Evolutionary conservation across 179 eudicot genomes (phyloP), one percentile per base, ranked within the genome.

Genomic region (Nepenthes alata): DNA sequence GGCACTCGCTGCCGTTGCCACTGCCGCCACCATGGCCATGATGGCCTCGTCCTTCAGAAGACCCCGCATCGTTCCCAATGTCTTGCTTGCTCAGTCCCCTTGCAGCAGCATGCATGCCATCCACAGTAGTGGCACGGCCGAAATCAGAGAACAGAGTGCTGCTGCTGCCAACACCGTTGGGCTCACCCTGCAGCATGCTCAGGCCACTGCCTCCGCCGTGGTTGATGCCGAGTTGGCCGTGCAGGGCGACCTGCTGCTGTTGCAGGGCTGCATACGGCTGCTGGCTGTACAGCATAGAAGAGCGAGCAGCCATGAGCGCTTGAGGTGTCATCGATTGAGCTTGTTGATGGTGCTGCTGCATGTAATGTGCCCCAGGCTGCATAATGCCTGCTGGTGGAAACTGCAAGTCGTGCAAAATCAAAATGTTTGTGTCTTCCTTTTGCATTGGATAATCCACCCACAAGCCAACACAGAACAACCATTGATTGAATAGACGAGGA

Each of bases 311-410:
- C 79, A 78, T 75, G 35, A 75, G 39, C 8, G 79, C 79, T 61
- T 78, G 82, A 0, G 79, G 77, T 47, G 79, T 48, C 82, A 78
- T 72, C 9, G 68, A 47, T 14, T 78, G 78, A 48, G 78, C 61
- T 65, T 77, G 77, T 37, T 74, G 82, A 14, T 75, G 78, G 56
- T 70, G 78, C 79, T 75, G 78, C 59, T 70, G 78, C 79, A 69
- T 59, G 70, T 78, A 75, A n/a, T 74, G 76, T 57, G 67, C 66
- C 62, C 82, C 77, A 10, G 77, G 66, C 61, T 66, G 77, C 65
- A 75, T 63, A 44, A 72, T 63, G 57, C 72, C 59, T 54, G 66
- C 59, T 37, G 62, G 61, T 8, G 77, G 67, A 58, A 60, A 75
- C 79, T 75, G 74, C 25, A 16, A 37, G 36, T 49, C 6, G 9